These are phyloP conservation scores for Artomyces pyxidatus DNA, from an alignment of 768 basidiomycete species.

Conservation along the genomic window DNA sequence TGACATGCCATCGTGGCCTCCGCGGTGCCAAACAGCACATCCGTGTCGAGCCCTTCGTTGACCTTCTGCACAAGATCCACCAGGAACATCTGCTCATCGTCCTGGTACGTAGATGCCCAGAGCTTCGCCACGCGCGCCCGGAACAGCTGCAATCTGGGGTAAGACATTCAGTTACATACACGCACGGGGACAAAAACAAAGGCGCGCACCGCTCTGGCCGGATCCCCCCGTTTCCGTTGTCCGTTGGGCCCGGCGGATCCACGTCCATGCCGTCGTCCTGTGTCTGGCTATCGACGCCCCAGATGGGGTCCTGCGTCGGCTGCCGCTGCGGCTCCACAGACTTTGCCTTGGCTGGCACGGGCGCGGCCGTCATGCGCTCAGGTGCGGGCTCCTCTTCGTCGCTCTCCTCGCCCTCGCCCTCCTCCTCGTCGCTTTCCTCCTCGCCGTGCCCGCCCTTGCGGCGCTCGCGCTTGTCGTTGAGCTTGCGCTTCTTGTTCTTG, in stretches of 20 bases:
- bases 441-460: constrained; percentile 27
- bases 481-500: constrained; percentile 81
- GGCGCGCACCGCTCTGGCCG: constrained; percentile 50
- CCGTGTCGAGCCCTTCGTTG: constrained; percentile 67
- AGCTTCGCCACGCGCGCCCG: constrained; percentile 65
- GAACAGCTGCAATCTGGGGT: constrained; percentile 67
- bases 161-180: neutral
- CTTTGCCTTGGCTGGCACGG: constrained; percentile 21
- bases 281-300: constrained; percentile 50
- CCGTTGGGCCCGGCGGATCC: constrained; percentile 31
- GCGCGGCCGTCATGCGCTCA: constrained; percentile 36
- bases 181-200: constrained; percentile 3
- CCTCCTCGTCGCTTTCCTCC: constrained; percentile 43
- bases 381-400: constrained; percentile 36
- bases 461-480: constrained; percentile 56
- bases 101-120: constrained; percentile 58
- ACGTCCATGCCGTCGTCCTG: constrained; percentile 55
- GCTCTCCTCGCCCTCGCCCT: constrained; percentile 42
- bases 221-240: constrained; percentile 36
- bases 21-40: constrained; percentile 65
- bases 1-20: constrained; percentile 72
- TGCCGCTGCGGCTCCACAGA: constrained; percentile 20
- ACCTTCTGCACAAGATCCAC: constrained; percentile 60
- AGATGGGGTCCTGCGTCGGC: constrained; percentile 47
- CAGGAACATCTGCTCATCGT: constrained; percentile 72